A percentile compares a stretch with the other conserved stretches of the same genome.
phyloP scores from a whole-genome alignment of 1,284 basidiomycete genomes.

The Fomitopsis palustris region DNA sequence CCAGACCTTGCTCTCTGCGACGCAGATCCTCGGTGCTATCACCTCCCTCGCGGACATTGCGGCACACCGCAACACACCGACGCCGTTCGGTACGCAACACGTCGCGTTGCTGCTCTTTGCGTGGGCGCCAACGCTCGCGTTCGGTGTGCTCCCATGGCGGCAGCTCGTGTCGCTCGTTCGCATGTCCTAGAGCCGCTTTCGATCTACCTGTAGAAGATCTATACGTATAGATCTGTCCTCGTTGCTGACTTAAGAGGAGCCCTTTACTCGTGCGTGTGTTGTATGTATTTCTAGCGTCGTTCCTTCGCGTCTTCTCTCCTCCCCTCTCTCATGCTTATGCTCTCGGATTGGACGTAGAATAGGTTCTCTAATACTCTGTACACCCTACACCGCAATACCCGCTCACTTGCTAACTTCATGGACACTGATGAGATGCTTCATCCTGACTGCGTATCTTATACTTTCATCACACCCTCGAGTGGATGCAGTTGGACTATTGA shows the following conservation, averaged over 20 bases:
- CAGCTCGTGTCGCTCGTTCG: background rate
- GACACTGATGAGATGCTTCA: background rate
- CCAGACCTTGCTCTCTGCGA: conserved; percentile 23
- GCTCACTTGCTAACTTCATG: background rate
- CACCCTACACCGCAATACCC: background rate
- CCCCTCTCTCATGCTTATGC: background rate
- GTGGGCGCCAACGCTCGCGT: conserved; percentile 42
- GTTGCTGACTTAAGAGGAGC: too few relatives aligned
- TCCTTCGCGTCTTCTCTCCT: background rate
- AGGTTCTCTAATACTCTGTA: background rate
- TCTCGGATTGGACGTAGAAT: background rate
- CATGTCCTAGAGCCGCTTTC: too few relatives aligned
- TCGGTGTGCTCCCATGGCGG: conserved; percentile 16
- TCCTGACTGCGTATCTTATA: background rate
- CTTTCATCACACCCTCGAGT: background rate
- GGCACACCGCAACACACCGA: conserved; percentile 28
- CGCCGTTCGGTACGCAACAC: conserved; percentile 52
- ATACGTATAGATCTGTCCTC: too few relatives aligned
- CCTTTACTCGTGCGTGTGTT: background rate
- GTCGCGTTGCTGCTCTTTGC: conserved; percentile 47
- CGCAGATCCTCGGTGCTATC: conserved; percentile 44
- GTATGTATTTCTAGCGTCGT: background rate
- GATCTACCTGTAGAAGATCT: too few relatives aligned
- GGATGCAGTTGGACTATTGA: background rate
- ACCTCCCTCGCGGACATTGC: conserved; percentile 47